Conservation (phyloP, 169 alveolate genomes). For the Cryptosporidium muris region DNA sequence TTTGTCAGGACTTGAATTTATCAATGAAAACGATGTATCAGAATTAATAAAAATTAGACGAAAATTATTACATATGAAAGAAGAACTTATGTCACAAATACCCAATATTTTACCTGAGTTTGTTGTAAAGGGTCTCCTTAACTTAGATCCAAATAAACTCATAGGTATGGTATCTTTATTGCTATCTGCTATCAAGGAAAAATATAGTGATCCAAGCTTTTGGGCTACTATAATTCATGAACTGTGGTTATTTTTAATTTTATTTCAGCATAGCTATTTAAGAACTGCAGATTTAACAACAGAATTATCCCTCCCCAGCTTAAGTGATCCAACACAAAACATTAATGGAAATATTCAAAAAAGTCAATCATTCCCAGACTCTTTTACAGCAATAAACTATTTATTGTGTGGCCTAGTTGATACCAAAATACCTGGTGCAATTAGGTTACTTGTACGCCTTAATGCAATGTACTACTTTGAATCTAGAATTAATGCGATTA, state of each 20-base stretch:
- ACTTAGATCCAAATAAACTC: conserved; percentile 53
- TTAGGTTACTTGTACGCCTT: conserved; percentile 48
- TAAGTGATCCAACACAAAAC: background rate
- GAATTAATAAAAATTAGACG: conserved; percentile 60
- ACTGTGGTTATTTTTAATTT: conserved; percentile 53
- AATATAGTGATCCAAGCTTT: conserved; percentile 52
- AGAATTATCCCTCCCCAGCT: conserved; percentile 8
- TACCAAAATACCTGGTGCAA: conserved; percentile 64
- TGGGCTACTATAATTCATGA: conserved; percentile 69
- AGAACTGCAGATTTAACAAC: conserved; percentile 56
- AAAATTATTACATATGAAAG: conserved; percentile 47
- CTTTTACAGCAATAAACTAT: conserved; percentile 49
- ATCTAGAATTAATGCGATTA: conserved; percentile 49
- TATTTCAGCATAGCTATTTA: conserved; percentile 32
- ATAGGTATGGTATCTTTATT: conserved; percentile 63
- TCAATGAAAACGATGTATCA: conserved; percentile 53
- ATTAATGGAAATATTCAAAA: conserved; percentile 16
- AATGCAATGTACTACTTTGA: conserved; percentile 59
- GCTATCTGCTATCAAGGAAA: conserved; percentile 51
- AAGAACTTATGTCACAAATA: conserved; percentile 33
- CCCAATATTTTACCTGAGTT: conserved; percentile 25
- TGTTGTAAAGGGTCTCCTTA: conserved; percentile 46
- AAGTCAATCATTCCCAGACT: conserved; percentile 51
- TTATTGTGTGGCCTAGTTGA: conserved; percentile 61
- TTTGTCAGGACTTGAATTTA: conserved; percentile 54